Conservation (phyloP, 805 yeast genomes). For the Wickerhamiella bombiphila region DNA sequence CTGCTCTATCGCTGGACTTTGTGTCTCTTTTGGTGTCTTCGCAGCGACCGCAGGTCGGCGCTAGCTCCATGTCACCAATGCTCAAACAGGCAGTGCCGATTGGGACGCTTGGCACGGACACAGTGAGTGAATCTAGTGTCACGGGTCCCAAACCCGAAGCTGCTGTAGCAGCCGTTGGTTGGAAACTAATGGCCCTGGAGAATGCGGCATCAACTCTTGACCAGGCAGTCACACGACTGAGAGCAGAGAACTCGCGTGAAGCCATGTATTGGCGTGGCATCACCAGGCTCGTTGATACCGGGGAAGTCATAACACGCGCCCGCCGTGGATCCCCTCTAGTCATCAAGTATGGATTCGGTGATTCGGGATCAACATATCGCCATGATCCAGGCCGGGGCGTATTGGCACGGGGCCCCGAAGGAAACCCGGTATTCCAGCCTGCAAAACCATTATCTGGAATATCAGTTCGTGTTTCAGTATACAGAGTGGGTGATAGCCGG, state of each 20-base stretch:
- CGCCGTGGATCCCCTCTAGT: constrained; percentile 47
- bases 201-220: constrained; percentile 40
- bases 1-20: constrained; percentile 76
- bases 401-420: constrained; percentile 22
- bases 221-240: constrained; percentile 36
- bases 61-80: constrained; percentile 52
- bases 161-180: constrained; percentile 35
- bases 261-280: constrained; percentile 50
- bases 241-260: constrained; percentile 45
- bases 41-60: constrained; percentile 71
- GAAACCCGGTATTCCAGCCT: constrained; percentile 28
- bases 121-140: constrained; percentile 8
- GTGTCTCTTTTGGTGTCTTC: constrained; percentile 70
- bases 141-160: constrained; percentile 10
- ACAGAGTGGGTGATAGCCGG: constrained; percentile 14
- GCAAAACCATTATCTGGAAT: neutral
- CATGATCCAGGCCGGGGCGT: constrained; percentile 59
- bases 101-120: constrained; percentile 23
- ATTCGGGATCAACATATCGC: constrained; percentile 63
- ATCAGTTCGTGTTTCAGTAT: constrained; percentile 1
- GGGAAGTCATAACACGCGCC: constrained; percentile 56
- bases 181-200: constrained; percentile 64
- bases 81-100: constrained; percentile 16
- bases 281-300: constrained; percentile 15
- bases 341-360: constrained; percentile 81